Percentiles rank a stretch among this genome's conserved stretches.
Evolutionary conservation across 176 grass and related monocot genomes (phyloP).

Genomic region (Alopecurus myosuroides): DNA sequence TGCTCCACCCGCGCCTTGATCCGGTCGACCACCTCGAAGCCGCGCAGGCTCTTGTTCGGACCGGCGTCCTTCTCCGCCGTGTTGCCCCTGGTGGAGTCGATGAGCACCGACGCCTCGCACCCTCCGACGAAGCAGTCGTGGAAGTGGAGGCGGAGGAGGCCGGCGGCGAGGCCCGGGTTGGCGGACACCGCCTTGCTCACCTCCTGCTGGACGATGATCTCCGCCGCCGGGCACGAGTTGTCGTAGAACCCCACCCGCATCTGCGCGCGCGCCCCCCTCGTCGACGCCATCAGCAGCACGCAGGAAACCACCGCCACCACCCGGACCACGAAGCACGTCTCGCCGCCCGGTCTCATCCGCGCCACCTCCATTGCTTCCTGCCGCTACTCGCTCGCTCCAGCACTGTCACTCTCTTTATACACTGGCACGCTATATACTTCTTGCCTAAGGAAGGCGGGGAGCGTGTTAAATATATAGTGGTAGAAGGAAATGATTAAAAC

Average conservation of each 20-base stretch:
- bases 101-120: conserved; percentile 77
- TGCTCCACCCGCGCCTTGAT: conserved; percentile 67
- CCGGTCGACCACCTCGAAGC: conserved; percentile 69
- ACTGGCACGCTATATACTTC: neutral
- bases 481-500: neutral
- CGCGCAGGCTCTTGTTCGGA: conserved; percentile 73
- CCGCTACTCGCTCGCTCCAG: neutral
- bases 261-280: conserved; percentile 35
- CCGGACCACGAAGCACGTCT: neutral
- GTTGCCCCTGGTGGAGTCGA: conserved; percentile 65
- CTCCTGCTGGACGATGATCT: conserved; percentile 77
- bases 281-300: conserved; percentile 32
- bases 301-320: neutral
- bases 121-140: conserved; percentile 86
- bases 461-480: conserved; percentile 18
- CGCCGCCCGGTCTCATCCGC: conserved; percentile 2
- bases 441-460: neutral
- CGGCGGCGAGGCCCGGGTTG: conserved; percentile 63
- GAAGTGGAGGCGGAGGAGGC: conserved; percentile 73
- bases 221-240: conserved; percentile 57
- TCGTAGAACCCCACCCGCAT: conserved; percentile 70
- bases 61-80: conserved; percentile 82
- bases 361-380: conserved; percentile 13
- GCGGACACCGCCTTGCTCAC: conserved; percentile 47
- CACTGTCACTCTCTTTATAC: conserved; percentile 12